These are phyloP conservation scores for Porcisia deanei DNA, from an alignment of 208 protist species.

Conservation along the genomic window DNA sequence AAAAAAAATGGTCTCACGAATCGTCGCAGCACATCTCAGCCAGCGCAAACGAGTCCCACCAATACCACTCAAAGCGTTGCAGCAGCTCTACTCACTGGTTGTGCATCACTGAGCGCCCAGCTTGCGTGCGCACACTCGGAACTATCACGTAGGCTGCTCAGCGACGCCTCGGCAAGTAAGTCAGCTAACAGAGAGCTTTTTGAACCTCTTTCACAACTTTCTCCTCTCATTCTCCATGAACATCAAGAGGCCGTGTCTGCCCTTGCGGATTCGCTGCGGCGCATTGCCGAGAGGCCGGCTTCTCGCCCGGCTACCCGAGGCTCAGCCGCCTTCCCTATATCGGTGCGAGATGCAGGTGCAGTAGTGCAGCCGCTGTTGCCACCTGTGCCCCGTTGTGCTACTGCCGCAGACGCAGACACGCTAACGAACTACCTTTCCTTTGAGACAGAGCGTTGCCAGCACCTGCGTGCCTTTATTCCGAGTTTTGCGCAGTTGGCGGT, in stretches of 20 bases:
- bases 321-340: not conserved
- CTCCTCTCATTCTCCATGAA: constrained; percentile 20
- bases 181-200: not conserved
- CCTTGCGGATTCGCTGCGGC: constrained; percentile 32
- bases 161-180: not conserved
- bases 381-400: constrained; percentile 39
- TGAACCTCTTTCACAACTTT: constrained; percentile 20
- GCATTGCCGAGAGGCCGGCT: constrained; percentile 22
- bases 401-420: constrained; percentile 49
- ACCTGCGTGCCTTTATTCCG: constrained; percentile 70
- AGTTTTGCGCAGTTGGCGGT: constrained; percentile 80
- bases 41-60: not conserved
- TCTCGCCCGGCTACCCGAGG: not conserved
- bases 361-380: constrained; percentile 4
- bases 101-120: constrained; percentile 48
- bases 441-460: constrained; percentile 57
- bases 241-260: constrained; percentile 34
- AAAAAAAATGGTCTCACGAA: not conserved
- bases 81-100: constrained; percentile 48
- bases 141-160: constrained; percentile 4
- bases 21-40: not conserved
- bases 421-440: constrained; percentile 56
- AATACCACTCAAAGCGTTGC: constrained; percentile 15
- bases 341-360: not conserved
- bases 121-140: constrained; percentile 29